These are phyloP conservation scores for Entomortierella chlamydospora DNA, from an alignment of 192 early-diverging fungal species.

Conservation along the genomic window DNA sequence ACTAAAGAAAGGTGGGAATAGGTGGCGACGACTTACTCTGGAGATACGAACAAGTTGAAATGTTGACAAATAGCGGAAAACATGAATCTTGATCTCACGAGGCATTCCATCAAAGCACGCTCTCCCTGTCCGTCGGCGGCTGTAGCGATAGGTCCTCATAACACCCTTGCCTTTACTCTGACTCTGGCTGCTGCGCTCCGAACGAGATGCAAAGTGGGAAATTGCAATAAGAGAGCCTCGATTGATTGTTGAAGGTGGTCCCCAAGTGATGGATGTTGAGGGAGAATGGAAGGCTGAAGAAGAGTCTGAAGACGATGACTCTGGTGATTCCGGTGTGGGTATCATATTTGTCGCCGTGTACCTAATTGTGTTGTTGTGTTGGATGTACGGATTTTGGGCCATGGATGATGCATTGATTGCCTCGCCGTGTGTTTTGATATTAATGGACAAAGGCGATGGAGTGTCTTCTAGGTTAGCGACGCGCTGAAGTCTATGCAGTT, in stretches of 20 bases:
- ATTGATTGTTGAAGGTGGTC: constrained; percentile 6
- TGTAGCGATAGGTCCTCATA: constrained; percentile 9
- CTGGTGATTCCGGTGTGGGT: neutral
- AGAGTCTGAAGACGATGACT: constrained; percentile 3
- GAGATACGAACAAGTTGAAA: constrained; percentile 44
- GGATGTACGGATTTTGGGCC: neutral
- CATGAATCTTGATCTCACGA: constrained; percentile 37
- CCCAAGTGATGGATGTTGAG: constrained; percentile 29
- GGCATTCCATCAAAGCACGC: constrained; percentile 30
- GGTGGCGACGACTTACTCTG: neutral
- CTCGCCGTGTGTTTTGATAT: neutral
- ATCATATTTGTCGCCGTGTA: neutral
- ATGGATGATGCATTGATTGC: neutral
- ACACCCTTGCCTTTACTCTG: constrained; percentile 18
- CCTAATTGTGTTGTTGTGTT: neutral
- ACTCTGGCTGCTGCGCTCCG: neutral
- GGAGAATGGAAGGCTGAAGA: constrained; percentile 20
- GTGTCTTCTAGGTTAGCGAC: too few relatives aligned
- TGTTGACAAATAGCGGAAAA: constrained; percentile 43
- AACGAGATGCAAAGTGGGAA: neutral
- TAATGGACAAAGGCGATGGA: neutral
- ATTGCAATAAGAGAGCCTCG: neutral
- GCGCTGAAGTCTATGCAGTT: neutral
- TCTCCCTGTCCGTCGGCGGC: constrained; percentile 2
- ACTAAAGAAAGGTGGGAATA: neutral